Base-by-base conservation (phyloP, 108 stramenopile species). In the Pseudonitzschia delicatissima region DNA sequence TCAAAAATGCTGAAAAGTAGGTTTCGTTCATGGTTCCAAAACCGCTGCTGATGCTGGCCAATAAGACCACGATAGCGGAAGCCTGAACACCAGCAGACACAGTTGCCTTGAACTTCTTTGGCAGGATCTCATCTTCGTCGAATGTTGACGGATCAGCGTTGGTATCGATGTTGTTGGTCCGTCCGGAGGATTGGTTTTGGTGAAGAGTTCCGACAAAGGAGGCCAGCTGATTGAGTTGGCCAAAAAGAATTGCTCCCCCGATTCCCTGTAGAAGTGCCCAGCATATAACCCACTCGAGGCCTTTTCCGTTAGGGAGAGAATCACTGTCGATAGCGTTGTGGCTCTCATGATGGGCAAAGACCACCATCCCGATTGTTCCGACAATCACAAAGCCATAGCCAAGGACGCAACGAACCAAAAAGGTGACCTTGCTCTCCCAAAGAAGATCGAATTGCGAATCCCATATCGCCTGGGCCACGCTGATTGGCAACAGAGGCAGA, bases 1-100 rank as follows among this genome's bases (percentile, higher is more conserved):
- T 45, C 13, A 66, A 58, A 59, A 81, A 81, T 0, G 23, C 5
- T 11, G 17, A 18, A 6, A 77, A 64, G 20, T 45, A 31, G 13
- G 13, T 25, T 9, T 34, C 53, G 17, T 45, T n/a, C 13, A 57
- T 42, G 12, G 45, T 44, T 34, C 67, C 79, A 72, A 80, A 80
- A 0, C 71, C 79, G 39, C 66, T 72, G 12, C n/a, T 13, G 4
- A 71, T 4, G n/a, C 72, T 74, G 11, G 63, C 62, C 5, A 55
- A n/a, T 28, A 82, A 57, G 9, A 73, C 71, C 23, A 72, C 42
- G 35, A 74, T 4, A 2, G 67, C 81, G 12, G 81, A 82, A 8
- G 77, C 77, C 57, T 82, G 81, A 15, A 82, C 53, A 32, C 81
- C 77, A 1, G 81, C 64, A 8, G 68, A 61, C 3, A 81, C 75